Evolutionary conservation across 768 basidiomycete species (phyloP), one percentile per base, ranked within the genome.

Genomic region (Sutorius australiensis): DNA sequence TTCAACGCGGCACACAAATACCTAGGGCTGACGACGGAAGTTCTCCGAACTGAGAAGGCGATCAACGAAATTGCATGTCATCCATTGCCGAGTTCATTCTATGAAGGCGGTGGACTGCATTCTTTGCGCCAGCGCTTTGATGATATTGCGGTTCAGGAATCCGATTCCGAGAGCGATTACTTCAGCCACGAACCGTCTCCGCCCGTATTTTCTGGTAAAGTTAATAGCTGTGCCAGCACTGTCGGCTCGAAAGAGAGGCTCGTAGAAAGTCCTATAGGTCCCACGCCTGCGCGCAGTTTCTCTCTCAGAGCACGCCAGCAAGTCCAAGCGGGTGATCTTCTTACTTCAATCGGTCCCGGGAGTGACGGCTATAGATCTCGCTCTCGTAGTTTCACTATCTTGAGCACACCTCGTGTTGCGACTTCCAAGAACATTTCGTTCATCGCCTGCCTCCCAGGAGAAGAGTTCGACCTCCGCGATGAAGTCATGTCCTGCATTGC

Each of bases 401-500:
- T 80, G 36, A 79, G 79, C 47, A 79, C 80, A 0, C 84, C 84
- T 16, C 73, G 73, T 14, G 55, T 77, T 2, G 36, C 70, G 10
- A 58, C 67, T 17, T 66, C 67, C 16, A 61, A 72, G 50, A 60
- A 55, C 41, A 48, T 64, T 27, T 59, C 58, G 13, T 49, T 65
- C 50, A 48, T 66, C 54, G 48, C 62, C 24, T 57, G 46, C 51
- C 53, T 67, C 48, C 68, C 77, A 31, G 74, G 73, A 8, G 87
- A 86, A 24, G 92, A 95, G 19, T 95, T 98, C 60, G 92, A 98
- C 67, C 80, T 98, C n/a, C 82, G 92, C 33, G 92, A 94, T 60
- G 94, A 92, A 60, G 95, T 99, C 31, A 94, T 98, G 92, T 88
- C 89, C 1, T 95, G 92, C 68, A 95, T 99, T 55, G 94, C 95